Percentiles rank a stretch among this genome's conserved stretches.
These are phyloP conservation scores for Colletotrichum horii DNA, from an alignment of 2,329 filamentous ascomycete genomes.

Conservation along the genomic window DNA sequence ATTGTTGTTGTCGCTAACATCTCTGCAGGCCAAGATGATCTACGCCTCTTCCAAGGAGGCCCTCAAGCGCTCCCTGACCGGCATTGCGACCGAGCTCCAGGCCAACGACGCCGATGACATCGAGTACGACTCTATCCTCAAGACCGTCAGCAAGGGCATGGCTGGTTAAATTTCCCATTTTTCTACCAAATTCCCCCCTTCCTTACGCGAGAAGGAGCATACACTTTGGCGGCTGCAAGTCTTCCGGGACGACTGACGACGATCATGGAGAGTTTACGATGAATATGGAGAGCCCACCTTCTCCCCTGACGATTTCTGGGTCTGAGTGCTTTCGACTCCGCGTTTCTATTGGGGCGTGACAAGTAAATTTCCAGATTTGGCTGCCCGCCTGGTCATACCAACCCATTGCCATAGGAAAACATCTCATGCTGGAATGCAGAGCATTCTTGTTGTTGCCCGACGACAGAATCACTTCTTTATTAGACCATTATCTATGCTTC, in stretches of 20 bases:
- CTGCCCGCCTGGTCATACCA: slow-evolving; percentile 36
- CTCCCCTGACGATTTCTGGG: slow-evolving; percentile 15
- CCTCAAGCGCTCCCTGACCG: slow-evolving; percentile 79
- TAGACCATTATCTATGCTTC: slow-evolving; percentile 12
- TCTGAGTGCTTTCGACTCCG: slow-evolving; percentile 12
- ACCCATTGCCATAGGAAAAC: slow-evolving; percentile 29
- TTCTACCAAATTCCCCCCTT: not conserved
- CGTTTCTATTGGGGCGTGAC: slow-evolving; percentile 31
- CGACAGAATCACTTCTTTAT: slow-evolving; percentile 19
- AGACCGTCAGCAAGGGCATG: slow-evolving; percentile 67
- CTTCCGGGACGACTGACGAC: slow-evolving; percentile 26
- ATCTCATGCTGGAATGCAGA: slow-evolving; percentile 33
- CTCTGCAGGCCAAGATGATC: slow-evolving; percentile 80
- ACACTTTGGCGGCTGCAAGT: slow-evolving; percentile 25
- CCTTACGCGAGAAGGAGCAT: slow-evolving; percentile 23
- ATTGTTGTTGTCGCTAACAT: slow-evolving; percentile 5
- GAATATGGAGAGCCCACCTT: slow-evolving; percentile 25
- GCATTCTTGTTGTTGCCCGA: slow-evolving; percentile 26
- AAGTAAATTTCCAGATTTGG: slow-evolving; percentile 35
- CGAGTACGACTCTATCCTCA: slow-evolving; percentile 75
- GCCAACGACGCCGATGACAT: slow-evolving; percentile 86
- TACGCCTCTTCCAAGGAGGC: slow-evolving; percentile 90
- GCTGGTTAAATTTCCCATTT: slow-evolving; percentile 44
- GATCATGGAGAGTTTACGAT: slow-evolving; percentile 29
- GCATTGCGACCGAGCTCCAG: slow-evolving; percentile 78